Base-by-base conservation (phyloP, 176 grass and related monocot genomes). In the Guadua angustifolia region DNA sequence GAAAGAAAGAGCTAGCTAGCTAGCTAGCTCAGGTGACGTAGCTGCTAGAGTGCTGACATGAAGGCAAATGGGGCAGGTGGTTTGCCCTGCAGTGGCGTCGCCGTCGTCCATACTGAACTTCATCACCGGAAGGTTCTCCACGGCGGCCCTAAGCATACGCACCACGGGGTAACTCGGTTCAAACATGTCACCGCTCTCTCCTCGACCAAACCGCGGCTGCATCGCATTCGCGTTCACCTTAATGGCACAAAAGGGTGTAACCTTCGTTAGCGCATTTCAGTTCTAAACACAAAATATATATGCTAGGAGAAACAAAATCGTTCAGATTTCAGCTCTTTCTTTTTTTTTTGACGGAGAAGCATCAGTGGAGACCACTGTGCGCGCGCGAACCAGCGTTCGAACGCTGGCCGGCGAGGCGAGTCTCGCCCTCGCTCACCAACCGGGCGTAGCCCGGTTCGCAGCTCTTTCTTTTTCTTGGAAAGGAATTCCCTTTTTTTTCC, bases 31-130 rank as follows among this genome's bases (percentile, higher is more conserved):
- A 59, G 68, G 52, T 57, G 40, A 14, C 14, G 14, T 29, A 24
- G 43, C 18, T 16, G 44, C 17, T 21, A 1, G 3, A 25, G 4
- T 1, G 45, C 5, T 7, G 57, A 70, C 90, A 73, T 88, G 86
- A 32, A 92, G 86, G 68, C 90, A 92, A 59, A 92, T 83, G 1
- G 90, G 73, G 73, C 90, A 92, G 26, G 82, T 15, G 13, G 39
- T 25, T 21, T 8, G 53, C 18, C 17, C 53, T 19, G 53, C 17
- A 18, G 67, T 16, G 52, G 47, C 45, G 45, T 47, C 66, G 60
- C n/a, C 45, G 45, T 13, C 72, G 60, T 29, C 40, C n/a, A 36
- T 18, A 43, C 83, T 79, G 45, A 89, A 74, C 67, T 80, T 83
- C n/a, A 58, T 60, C 83, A 74, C 78, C 18, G 90, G 90, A n/a